phyloP scores from a whole-genome alignment of 2,329 filamentous ascomycete genomes.

The Verticillium albo-atrum region DNA sequence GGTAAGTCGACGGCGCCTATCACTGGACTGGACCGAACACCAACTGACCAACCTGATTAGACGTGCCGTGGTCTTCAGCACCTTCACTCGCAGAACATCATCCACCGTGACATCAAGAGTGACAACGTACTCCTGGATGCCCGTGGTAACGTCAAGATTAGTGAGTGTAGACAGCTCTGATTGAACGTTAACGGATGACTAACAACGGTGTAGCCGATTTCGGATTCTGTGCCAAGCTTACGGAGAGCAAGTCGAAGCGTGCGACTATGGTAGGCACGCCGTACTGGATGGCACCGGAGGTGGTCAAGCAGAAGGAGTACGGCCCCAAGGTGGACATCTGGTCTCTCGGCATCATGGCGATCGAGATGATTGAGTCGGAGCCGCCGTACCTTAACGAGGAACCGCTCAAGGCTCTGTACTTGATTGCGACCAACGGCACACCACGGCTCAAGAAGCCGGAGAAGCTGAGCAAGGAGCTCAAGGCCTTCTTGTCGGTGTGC shows the following conservation, averaged over 20 bases:
- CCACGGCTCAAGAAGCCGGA: conserved; percentile 97
- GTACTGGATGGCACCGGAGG: conserved; percentile 99
- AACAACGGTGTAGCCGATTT: conserved; percentile 71
- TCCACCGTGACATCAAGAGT: conserved; percentile 98
- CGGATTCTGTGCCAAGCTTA: conserved; percentile 97
- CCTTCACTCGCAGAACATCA: conserved; percentile 92
- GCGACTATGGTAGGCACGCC: conserved; percentile 99
- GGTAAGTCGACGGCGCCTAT: conserved; percentile 51
- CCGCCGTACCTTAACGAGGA: conserved; percentile 98
- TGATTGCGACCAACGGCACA: conserved; percentile 97
- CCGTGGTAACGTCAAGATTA: conserved; percentile 95
- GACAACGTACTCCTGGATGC: conserved; percentile 96
- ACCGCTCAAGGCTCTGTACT: conserved; percentile 91
- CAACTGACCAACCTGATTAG: conserved; percentile 39
- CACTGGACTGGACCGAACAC: not conserved
- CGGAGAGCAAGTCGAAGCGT: conserved; percentile 92
- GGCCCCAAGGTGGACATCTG: conserved; percentile 98
- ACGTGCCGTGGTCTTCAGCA: conserved; percentile 94
- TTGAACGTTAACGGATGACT: conserved; percentile 16
- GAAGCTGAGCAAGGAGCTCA: conserved; percentile 95
- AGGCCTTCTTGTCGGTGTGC: conserved; percentile 94
- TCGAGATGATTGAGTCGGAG: conserved; percentile 99
- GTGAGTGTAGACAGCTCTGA: conserved; percentile 47
- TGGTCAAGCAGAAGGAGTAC: conserved; percentile 99
- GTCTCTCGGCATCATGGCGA: conserved; percentile 99